Base-by-base conservation (phyloP, 805 yeast genomes). In the Lachancea thermotolerans region DNA sequence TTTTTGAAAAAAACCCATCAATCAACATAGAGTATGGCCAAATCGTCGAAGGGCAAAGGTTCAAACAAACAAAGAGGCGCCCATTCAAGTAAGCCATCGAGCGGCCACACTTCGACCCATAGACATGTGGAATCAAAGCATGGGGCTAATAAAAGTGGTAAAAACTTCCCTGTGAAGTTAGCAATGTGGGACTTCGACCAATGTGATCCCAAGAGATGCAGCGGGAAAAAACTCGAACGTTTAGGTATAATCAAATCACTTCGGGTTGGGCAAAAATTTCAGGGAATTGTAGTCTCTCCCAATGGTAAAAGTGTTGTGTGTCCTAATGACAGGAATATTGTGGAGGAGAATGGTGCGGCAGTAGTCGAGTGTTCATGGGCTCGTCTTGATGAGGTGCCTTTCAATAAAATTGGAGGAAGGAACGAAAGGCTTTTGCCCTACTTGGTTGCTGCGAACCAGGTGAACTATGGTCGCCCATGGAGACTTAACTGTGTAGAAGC, bases 141-240 rank as follows among this genome's bases (percentile, higher is more conserved):
- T 39, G 52, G 52, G 18, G 46, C 39, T 10, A 25, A 34, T 21
- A 48, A 47, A 21, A 49, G 54, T 10, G 48, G 39, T 60, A 43
- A 64, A 53, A 68, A 74, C 41, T 85, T 87, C 58, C 96, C 95
- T 1, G 82, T 84, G 30, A 89, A 87, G 58, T 64, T 90, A 50
- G 97, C 96, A 14, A 91, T 91, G 99, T 91, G 99, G 96, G 99
- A 93, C 64, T 93, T 93, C 60, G 96, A 90, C 53, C 99, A 93
- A 61, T 93, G 99, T 69, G 99, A 93, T 66, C 99, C 99, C 1
- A 93, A 93, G 60, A 75, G 97, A 60, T 93, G 99, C 62, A 83
- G 95, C 53, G 99, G 99, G 15, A 93, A 93, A 69, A 90, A 89
- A 62, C 71, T 93, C 28, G 96, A 88, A 58, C 73, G 98, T 45